These are phyloP conservation scores for barley (Hordeum vulgare) DNA, from an alignment of 176 grass and related monocot genomes.

Conservation along the genomic window MorexV3_pseudomolecules_assembly NC_058523.1:558069587-558070086, in stretches of 20 bases:
- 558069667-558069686: slow-evolving; percentile 93
- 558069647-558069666: slow-evolving; percentile 82
- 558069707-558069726: slow-evolving; percentile 88
- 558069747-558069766: slow-evolving; percentile 93
- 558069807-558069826: background rate
- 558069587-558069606: background rate
- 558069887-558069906: slow-evolving; percentile 97
- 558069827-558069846: background rate
- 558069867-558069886: slow-evolving; percentile 61
- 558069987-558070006: slow-evolving; percentile 91
- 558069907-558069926: slow-evolving; percentile 83
- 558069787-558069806: background rate
- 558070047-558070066: slow-evolving; percentile 93
- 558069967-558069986: slow-evolving; percentile 59
- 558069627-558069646: background rate
- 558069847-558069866: background rate
- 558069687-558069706: slow-evolving; percentile 94
- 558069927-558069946: slow-evolving; percentile 72
- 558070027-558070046: slow-evolving; percentile 79
- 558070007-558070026: slow-evolving; percentile 94
- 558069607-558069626: background rate
- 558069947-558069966: slow-evolving; percentile 75
- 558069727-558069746: slow-evolving; percentile 83
- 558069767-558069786: slow-evolving; percentile 97
- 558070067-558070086: slow-evolving; percentile 25